These are phyloP conservation scores for Arthroderma sp. DNA, from an alignment of 2,329 filamentous ascomycete genomes.

Conservation along the genomic window DNA sequence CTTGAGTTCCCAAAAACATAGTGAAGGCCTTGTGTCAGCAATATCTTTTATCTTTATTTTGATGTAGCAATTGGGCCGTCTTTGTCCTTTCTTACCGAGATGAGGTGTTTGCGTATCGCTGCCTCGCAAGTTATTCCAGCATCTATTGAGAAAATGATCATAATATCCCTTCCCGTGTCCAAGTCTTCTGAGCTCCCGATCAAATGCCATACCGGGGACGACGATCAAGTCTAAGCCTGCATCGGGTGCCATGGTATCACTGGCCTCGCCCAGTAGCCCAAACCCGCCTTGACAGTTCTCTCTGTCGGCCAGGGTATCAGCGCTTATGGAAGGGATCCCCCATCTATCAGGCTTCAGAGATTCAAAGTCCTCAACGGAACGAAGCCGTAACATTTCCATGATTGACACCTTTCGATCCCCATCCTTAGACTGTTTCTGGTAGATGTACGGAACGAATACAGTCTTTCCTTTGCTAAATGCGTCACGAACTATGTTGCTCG, in stretches of 20 bases:
- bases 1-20: constrained; percentile 27
- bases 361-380: constrained; percentile 62
- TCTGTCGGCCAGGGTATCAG: constrained; percentile 50
- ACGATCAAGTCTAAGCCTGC: constrained; percentile 67
- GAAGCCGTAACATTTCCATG: constrained; percentile 90
- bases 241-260: constrained; percentile 12
- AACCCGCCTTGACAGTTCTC: constrained; percentile 59
- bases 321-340: constrained; percentile 81
- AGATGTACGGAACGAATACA: constrained; percentile 85
- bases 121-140: constrained; percentile 34
- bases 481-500: constrained; percentile 65
- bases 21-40: no score
- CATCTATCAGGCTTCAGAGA: constrained; percentile 65
- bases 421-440: constrained; percentile 30
- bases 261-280: constrained; percentile 24
- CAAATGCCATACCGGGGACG: constrained; percentile 88
- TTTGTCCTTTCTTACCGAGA: constrained; percentile 39
- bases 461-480: constrained; percentile 65
- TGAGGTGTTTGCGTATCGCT: constrained; percentile 37
- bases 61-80: not conserved
- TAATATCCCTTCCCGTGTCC: constrained; percentile 97
- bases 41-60: no score
- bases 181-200: constrained; percentile 58
- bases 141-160: constrained; percentile 78
- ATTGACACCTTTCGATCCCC: constrained; percentile 45